phyloP scores from a whole-genome alignment of 257 asterid species.

The Cinchona pubescens region DNA sequence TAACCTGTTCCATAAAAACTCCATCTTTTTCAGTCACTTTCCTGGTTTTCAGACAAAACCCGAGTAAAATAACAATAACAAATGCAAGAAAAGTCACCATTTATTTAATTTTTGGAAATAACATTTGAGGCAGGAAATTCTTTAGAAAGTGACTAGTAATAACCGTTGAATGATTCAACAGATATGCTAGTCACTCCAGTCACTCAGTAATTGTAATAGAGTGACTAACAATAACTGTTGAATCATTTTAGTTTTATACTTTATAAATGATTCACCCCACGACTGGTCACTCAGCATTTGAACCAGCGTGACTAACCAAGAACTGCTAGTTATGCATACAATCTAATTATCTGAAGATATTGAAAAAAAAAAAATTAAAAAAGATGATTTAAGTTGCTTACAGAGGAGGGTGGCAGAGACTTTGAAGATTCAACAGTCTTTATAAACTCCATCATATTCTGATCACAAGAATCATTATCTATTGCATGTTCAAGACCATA shows the following conservation, averaged over 20 bases:
- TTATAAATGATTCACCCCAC: too few relatives aligned
- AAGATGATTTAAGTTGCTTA: conserved; percentile 21
- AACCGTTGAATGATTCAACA: too few relatives aligned
- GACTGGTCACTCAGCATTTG: too few relatives aligned
- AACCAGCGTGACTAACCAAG: too few relatives aligned
- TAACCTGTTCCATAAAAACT: conserved; percentile 45
- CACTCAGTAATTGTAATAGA: too few relatives aligned
- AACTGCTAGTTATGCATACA: too few relatives aligned
- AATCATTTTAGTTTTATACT: too few relatives aligned
- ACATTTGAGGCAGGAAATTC: background rate
- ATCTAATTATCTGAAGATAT: background rate
- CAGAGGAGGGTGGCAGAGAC: conserved; percentile 35
- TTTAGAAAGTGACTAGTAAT: too few relatives aligned
- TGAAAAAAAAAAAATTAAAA: background rate
- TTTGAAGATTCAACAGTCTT: conserved; percentile 45
- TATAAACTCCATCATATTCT: conserved; percentile 41
- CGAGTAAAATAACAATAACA: background rate
- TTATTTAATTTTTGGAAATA: too few relatives aligned
- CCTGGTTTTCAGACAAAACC: background rate
- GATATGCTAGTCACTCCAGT: too few relatives aligned
- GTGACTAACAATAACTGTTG: too few relatives aligned
- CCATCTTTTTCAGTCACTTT: background rate
- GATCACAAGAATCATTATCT: conserved; percentile 57
- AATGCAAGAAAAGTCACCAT: too few relatives aligned
- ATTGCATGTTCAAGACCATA: conserved; percentile 74